Conservation (phyloP, 305 asterid genomes). For the Solanum chacoense region DNA sequence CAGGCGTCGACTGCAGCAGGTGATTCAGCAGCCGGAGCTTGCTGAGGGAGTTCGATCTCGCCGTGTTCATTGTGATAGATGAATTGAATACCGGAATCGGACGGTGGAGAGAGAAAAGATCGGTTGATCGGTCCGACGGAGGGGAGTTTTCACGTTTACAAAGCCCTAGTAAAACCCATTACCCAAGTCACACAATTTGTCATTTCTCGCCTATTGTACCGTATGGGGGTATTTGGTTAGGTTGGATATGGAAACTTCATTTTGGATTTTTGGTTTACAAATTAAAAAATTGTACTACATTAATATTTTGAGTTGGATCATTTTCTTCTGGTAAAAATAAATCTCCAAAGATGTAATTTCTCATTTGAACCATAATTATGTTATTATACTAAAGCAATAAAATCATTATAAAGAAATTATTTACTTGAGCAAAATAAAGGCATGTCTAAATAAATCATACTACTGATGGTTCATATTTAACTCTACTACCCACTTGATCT, state of each 20-base stretch:
- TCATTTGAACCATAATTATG: neutral
- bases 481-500: neutral
- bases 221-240: neutral
- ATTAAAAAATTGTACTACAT: neutral
- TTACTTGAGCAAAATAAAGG: neutral
- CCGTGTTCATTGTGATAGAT: constrained; percentile 9
- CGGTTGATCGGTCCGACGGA: neutral
- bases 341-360: neutral
- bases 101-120: neutral
- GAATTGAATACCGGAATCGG: neutral
- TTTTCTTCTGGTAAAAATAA: neutral
- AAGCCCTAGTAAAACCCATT: constrained; percentile 15
- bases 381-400: neutral
- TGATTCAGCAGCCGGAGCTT: constrained; percentile 10
- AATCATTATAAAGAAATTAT: neutral
- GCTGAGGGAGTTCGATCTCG: constrained; percentile 6
- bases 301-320: neutral
- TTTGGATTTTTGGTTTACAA: neutral
- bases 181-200: neutral
- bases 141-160: neutral
- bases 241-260: neutral
- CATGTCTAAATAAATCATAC: neutral
- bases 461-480: neutral
- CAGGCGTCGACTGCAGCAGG: constrained; percentile 3
- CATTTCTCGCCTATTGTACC: neutral